Evolutionary conservation across 1,139 yeast genomes (phyloP).

Genomic region (Blastobotrys illinoisensis): DNA sequence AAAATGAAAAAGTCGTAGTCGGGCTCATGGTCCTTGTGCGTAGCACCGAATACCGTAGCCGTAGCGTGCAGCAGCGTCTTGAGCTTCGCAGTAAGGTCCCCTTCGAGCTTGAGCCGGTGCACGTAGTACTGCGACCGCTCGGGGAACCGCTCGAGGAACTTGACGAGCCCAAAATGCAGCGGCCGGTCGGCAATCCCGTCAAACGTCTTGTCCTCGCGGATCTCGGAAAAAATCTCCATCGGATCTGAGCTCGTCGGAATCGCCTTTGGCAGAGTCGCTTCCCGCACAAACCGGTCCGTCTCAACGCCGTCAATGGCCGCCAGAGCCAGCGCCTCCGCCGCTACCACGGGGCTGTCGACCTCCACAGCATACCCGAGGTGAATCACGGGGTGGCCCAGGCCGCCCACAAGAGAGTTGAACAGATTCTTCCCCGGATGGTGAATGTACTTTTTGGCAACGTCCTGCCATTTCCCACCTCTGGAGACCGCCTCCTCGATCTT

Average conservation of each 20-base stretch:
- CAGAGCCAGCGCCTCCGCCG: slow-evolving; percentile 29
- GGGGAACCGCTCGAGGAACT: slow-evolving; percentile 11
- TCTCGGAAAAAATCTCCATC: slow-evolving; percentile 16
- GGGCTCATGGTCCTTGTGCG: slow-evolving; percentile 23
- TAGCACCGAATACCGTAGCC: slow-evolving; percentile 21
- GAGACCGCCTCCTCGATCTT: slow-evolving; percentile 23
- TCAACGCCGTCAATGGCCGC: slow-evolving; percentile 8
- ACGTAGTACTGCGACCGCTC: slow-evolving; percentile 19
- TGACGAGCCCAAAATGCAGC: slow-evolving; percentile 3
- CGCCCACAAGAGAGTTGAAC: slow-evolving; percentile 24
- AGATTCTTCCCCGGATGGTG: slow-evolving; percentile 13
- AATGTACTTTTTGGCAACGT: slow-evolving; percentile 18
- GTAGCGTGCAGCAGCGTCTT: slow-evolving; percentile 21
- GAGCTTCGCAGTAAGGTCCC: slow-evolving; percentile 17
- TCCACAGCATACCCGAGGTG: slow-evolving; percentile 34
- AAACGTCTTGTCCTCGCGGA: slow-evolving; percentile 19
- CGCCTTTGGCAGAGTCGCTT: neutral
- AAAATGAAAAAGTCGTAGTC: slow-evolving; percentile 28
- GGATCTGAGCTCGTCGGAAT: slow-evolving; percentile 12
- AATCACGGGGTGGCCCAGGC: slow-evolving; percentile 31
- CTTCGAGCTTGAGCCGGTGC: slow-evolving; percentile 15
- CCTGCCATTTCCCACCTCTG: slow-evolving; percentile 26
- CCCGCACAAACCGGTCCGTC: neutral
- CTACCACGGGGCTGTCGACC: slow-evolving; percentile 27
- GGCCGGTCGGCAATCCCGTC: slow-evolving; percentile 15